phyloP scores from a whole-genome alignment of 306 rosid species.

The Leucaena leucocephala region DNA sequence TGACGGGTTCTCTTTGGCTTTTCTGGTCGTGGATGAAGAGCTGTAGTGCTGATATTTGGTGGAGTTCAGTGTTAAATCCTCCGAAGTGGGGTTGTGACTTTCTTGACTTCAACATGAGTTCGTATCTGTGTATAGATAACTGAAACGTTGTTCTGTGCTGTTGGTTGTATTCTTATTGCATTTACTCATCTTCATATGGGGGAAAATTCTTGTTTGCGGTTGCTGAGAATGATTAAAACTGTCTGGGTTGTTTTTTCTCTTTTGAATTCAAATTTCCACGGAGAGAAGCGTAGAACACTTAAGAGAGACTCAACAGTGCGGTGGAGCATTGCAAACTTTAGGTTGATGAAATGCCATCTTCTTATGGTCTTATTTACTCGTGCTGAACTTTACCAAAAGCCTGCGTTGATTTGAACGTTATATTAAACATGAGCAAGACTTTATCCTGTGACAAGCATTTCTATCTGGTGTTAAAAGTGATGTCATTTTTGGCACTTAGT shows the following conservation, averaged over 20 bases:
- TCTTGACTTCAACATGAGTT: slow-evolving; percentile 29
- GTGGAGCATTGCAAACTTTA: background rate
- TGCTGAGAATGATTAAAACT: background rate
- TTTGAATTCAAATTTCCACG: background rate
- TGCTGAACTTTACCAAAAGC: slow-evolving; percentile 5
- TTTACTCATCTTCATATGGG: background rate
- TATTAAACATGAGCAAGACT: background rate
- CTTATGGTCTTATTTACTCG: background rate
- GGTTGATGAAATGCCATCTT: background rate
- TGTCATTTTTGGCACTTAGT: background rate
- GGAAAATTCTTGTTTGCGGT: background rate
- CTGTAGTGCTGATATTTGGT: slow-evolving; percentile 14
- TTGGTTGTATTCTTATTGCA: slow-evolving; percentile 7
- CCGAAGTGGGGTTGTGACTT: background rate
- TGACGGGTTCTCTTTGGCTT: slow-evolving; percentile 13
- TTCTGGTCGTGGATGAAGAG: background rate
- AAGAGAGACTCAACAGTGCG: background rate
- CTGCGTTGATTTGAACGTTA: background rate
- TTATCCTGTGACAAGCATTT: background rate
- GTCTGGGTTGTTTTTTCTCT: background rate
- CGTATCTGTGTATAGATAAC: slow-evolving; percentile 34
- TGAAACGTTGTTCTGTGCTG: background rate
- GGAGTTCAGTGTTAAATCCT: slow-evolving; percentile 39
- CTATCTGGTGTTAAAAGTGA: background rate
- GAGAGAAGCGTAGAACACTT: background rate